phyloP scores from a whole-genome alignment of 2,329 filamentous ascomycete genomes.

The Hypoxylon sp. region DNA sequence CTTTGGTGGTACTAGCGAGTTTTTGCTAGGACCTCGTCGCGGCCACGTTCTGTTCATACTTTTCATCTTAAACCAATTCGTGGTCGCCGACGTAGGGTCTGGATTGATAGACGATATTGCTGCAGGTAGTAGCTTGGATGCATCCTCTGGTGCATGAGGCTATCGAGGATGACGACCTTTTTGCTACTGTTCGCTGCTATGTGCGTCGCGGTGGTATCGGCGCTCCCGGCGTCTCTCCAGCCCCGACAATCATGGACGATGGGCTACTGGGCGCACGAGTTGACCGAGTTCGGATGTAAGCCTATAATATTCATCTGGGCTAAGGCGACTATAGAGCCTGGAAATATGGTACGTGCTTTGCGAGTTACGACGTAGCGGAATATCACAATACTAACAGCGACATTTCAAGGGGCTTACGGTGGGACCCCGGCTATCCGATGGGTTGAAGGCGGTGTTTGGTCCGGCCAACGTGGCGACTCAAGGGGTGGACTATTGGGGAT shows the following conservation, averaged over 20 bases:
- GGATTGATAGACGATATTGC: neutral
- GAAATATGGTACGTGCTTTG: constrained; percentile 40
- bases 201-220: constrained; percentile 22
- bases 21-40: constrained; percentile 17
- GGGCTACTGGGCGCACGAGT: constrained; percentile 40
- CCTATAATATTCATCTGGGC: constrained; percentile 45
- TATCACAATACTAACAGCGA: constrained; percentile 2
- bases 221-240: constrained; percentile 19
- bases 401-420: constrained; percentile 38
- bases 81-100: neutral
- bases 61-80: neutral
- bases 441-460: constrained; percentile 41
- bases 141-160: neutral
- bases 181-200: constrained; percentile 8
- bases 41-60: constrained; percentile 5
- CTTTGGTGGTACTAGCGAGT: constrained; percentile 2
- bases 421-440: constrained; percentile 41
- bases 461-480: constrained; percentile 43
- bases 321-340: constrained; percentile 44
- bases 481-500: constrained; percentile 44
- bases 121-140: too few species aligned
- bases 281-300: constrained; percentile 39
- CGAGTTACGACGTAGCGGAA: neutral
- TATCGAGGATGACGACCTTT: constrained; percentile 14
- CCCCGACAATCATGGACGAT: constrained; percentile 41